Percentiles rank a stretch among this genome's conserved stretches.
phyloP scores from a whole-genome alignment of 208 protist species.

The Leishmania aethiopica region DNA sequence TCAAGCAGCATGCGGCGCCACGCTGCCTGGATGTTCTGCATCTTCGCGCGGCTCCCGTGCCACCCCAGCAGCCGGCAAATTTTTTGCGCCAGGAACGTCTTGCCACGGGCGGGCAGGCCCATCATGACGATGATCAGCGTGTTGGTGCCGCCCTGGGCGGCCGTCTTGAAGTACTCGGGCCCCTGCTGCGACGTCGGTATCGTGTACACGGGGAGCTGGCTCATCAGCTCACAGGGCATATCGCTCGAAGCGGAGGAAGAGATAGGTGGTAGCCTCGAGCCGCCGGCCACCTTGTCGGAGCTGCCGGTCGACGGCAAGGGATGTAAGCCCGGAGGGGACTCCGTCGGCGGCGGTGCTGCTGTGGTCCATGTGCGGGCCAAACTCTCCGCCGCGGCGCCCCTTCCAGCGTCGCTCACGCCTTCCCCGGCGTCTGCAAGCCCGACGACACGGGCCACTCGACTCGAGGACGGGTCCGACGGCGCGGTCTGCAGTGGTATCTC shows the following conservation, averaged over 20 bases:
- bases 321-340: background rate
- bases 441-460: background rate
- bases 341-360: background rate
- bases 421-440: background rate
- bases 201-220: slow-evolving; percentile 46
- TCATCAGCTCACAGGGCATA: slow-evolving; percentile 24
- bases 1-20: slow-evolving; percentile 72
- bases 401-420: too few relatives aligned
- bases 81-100: slow-evolving; percentile 92
- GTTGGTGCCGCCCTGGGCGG: slow-evolving; percentile 42
- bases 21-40: slow-evolving; percentile 78
- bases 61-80: slow-evolving; percentile 86
- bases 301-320: background rate
- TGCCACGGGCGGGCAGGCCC: slow-evolving; percentile 88
- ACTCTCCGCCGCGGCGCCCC: background rate
- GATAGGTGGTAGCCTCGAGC: background rate
- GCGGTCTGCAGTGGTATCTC: slow-evolving; percentile 13
- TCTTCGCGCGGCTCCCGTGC: slow-evolving; percentile 71
- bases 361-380: background rate
- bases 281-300: background rate
- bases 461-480: slow-evolving; percentile 7
- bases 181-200: slow-evolving; percentile 73
- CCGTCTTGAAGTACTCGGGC: slow-evolving; percentile 68
- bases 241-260: slow-evolving; percentile 7
- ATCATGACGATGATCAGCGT: slow-evolving; percentile 89